These are phyloP conservation scores for Xylaria arbuscula DNA, from an alignment of 2,329 filamentous ascomycete species.

Conservation along the genomic window DNA sequence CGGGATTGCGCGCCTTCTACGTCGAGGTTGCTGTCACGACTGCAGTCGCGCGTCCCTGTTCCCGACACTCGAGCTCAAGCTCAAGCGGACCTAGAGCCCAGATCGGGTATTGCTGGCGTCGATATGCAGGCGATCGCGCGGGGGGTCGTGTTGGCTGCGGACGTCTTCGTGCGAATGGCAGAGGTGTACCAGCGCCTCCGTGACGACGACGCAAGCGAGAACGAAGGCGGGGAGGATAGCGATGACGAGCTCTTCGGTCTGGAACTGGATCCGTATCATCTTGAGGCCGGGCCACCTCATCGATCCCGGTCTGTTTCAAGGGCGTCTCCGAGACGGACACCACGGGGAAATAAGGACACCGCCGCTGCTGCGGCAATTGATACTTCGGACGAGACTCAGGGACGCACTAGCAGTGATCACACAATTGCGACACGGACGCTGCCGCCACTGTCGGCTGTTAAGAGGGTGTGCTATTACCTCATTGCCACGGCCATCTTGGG, in stretches of 20 bases:
- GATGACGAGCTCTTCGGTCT: neutral
- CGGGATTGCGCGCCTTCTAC: neutral
- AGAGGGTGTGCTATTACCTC: constrained; percentile 32
- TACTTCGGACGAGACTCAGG: neutral
- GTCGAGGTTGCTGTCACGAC: neutral
- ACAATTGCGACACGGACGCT: neutral
- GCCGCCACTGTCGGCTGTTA: constrained; percentile 1
- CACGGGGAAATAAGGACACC: neutral
- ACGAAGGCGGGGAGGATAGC: neutral
- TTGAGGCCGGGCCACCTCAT: constrained; percentile 30
- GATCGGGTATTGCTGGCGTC: neutral
- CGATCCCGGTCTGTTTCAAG: neutral
- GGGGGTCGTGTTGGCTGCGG: neutral
- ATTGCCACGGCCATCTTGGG: constrained; percentile 24
- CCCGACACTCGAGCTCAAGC: neutral
- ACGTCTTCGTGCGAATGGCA: constrained; percentile 4
- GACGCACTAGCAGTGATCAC: neutral
- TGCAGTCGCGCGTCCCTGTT: neutral
- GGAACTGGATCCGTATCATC: constrained; percentile 21
- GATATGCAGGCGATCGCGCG: constrained; percentile 8
- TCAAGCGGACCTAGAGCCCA: neutral
- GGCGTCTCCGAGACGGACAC: neutral
- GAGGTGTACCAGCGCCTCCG: constrained; percentile 20
- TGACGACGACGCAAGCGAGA: neutral
- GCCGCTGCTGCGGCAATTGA: neutral